Evolutionary conservation across 495 filamentous ascomycete genomes (phyloP).

Genomic region (Neurospora sp.): DNA sequence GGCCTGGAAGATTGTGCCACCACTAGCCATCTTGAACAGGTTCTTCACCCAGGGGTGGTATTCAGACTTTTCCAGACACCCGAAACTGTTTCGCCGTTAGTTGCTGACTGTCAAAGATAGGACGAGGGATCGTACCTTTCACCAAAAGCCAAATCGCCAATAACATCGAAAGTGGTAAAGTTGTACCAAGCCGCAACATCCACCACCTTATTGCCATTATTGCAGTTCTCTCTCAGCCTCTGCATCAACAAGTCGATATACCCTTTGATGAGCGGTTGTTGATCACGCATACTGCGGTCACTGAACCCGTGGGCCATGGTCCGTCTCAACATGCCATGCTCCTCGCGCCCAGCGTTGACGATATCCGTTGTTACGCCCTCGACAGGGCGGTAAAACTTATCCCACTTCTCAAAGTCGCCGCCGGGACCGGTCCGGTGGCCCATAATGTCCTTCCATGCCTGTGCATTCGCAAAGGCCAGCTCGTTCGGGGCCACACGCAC

Average conservation of each 20-base stretch:
- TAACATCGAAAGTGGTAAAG: constrained; percentile 51
- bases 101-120: neutral
- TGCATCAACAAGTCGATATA: constrained; percentile 39
- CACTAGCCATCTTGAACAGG: constrained; percentile 33
- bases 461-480: constrained; percentile 36
- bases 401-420: constrained; percentile 24
- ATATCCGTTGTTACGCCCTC: constrained; percentile 19
- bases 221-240: constrained; percentile 28
- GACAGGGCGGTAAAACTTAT: constrained; percentile 21
- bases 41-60: constrained; percentile 46
- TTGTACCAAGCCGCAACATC: constrained; percentile 47
- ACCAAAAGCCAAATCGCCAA: constrained; percentile 51
- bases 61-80: constrained; percentile 35
- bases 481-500: constrained; percentile 47
- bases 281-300: constrained; percentile 35
- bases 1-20: constrained; percentile 27
- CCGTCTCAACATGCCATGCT: constrained; percentile 34
- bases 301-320: constrained; percentile 46
- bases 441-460: constrained; percentile 49
- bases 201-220: constrained; percentile 18
- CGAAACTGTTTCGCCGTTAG: constrained; percentile 29
- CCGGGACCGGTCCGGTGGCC: constrained; percentile 26
- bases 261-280: constrained; percentile 33
- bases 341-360: constrained; percentile 23
- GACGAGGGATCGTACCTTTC: constrained; percentile 19